Evolutionary conservation across 257 asterid genomes (phyloP), one percentile per base, ranked within the genome.

Genomic region (Jacaranda copaia): DNA sequence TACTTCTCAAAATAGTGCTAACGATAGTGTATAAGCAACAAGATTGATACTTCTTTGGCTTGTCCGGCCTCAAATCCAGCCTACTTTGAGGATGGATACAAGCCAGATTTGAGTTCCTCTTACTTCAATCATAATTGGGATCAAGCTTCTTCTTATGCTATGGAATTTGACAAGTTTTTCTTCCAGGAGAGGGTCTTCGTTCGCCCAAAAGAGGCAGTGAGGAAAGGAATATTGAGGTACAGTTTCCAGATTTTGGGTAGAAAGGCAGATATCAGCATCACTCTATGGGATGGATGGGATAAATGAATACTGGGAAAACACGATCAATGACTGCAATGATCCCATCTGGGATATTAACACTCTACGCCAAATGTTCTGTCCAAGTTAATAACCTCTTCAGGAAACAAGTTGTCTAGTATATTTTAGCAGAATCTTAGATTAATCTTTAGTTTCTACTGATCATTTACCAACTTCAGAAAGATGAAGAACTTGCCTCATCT

Each of bases 231-330:
- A 25, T 25, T 14, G 87, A 85, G 70, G 75, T 49, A 20, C 79
- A 79, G 4, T 77, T 83, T 56, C 82, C 82, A 3, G 92, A 89
- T 69, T 85, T 86, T 18, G 95, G 89, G 90, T 88, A 2, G 92
- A 92, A 39, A 77, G 94, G 55, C 96, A 92, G 84, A 90, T 90
- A 72, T 90, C 97, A 53, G 89, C 94, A 58, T 88, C 93, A 18
- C 81, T 89, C 0, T 89, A 87, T 79, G 96, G 94, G 60, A 73
- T 89, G 91, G 86, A 89, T 81, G 96, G 92, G 12, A 76, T 89
- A 51, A 82, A 45, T 70, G 95, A 92, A 25, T 89, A 85, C 38
- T 89, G 92, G 93, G 92, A 87, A 1, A 88, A 87, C 1, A 88
- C 79, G 76, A 64, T 84, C 62, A 81, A 73, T 73, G 92, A 87